Evolutionary conservation across 2,329 filamentous ascomycete genomes (phyloP), one percentile per base, ranked within the genome.

Genomic region (Stemphylium lycopersici): DNA sequence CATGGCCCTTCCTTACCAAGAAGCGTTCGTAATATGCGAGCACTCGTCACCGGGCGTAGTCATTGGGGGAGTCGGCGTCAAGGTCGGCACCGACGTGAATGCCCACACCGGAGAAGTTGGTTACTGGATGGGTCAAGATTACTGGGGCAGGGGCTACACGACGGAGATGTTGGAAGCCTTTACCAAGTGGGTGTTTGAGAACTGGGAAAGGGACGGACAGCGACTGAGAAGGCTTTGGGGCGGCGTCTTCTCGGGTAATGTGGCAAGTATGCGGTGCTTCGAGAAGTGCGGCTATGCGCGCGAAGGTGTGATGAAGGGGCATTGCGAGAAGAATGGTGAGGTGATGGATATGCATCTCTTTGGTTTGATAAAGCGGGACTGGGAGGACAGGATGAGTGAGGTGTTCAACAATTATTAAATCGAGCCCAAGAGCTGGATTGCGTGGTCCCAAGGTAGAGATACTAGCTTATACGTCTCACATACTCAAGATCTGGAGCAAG

Each of bases 41-140:
- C 24, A 15, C 5, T 32, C 52, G 6, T 36, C 45, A 2, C 67
- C 66, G 4, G 26, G 47, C 1, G 53, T 53, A 10, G 39, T 69
- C 1, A 72, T 78, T 49, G 77, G 77, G 24, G 64, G 68, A 6
- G 73, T 78, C 31, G 77, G 77, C 3, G 49, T 79, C 7, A 74
- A 67, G 49, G 69, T 68, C 37, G 69, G 65, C n/a, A 11, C 36
- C 29, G 76, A 78, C 50, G 62, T 76, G 13, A 65, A 70, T 13
- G 59, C 70, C 4, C 75, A 76, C 49, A 67, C 64, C 1, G 77
- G 72, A 0, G 75, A 78, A 52, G 43, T 79, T 1, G 77, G 77
- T 8, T 79, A 76, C 61, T 80, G 78, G 78, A 51, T 79, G 10
- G 71, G 68, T 13, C 72, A 76, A 48, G 55, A 56, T 26, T 65